phyloP scores from a whole-genome alignment of 139 green algal species.

The Volvox reticuliferus region DNA sequence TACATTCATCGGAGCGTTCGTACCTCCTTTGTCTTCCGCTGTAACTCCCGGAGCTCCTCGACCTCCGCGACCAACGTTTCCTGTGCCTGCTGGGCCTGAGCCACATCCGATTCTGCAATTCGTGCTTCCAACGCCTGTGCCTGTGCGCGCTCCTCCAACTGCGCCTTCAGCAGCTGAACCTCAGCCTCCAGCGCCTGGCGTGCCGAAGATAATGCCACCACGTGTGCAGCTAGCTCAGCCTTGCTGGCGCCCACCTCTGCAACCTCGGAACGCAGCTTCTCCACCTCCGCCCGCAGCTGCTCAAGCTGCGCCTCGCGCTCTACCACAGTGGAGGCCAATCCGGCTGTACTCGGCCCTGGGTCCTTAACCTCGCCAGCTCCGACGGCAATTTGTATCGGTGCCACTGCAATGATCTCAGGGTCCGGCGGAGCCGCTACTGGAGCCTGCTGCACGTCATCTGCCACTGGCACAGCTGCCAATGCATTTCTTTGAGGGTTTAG shows the following conservation, averaged over 20 bases:
- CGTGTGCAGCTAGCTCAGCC: conserved; percentile 34
- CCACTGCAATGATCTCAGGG: too few species aligned
- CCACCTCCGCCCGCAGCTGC: conserved; percentile 18
- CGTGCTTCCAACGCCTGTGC: background rate
- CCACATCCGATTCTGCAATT: background rate
- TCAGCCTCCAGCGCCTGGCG: conserved; percentile 37
- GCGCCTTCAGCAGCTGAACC: conserved; percentile 11
- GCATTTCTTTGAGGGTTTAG: too few species aligned
- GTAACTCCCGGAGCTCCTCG: conserved; percentile 41
- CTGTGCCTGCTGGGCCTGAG: background rate
- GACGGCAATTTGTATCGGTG: too few species aligned
- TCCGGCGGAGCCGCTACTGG: too few species aligned
- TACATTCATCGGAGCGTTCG: too few species aligned
- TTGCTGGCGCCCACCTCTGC: conserved; percentile 34
- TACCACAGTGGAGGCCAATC: background rate
- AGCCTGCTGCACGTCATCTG: too few species aligned
- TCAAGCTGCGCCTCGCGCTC: conserved; percentile 11
- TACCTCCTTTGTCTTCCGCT: conserved; percentile 45
- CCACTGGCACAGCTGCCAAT: too few species aligned
- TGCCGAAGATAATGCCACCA: background rate
- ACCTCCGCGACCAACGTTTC: conserved; percentile 26
- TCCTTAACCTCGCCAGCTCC: too few species aligned
- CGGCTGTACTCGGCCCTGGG: too few species aligned
- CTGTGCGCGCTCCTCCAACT: conserved; percentile 9
- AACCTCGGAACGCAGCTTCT: conserved; percentile 6